A percentile compares a stretch with the other conserved stretches of the same genome.
phyloP scores from a whole-genome alignment of 257 asterid species.

The Sherardia arvensis region DNA sequence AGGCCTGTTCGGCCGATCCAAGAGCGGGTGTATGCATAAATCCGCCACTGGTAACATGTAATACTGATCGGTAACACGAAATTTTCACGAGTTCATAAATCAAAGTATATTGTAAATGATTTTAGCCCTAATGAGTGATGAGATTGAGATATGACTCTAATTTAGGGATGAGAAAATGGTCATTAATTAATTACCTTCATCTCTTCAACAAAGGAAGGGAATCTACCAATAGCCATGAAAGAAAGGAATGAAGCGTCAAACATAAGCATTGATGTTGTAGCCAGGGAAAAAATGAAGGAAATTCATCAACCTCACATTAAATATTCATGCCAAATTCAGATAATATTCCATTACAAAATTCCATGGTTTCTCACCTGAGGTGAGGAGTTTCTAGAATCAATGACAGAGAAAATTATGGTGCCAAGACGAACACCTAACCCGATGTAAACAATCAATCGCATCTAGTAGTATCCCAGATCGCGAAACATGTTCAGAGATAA shows the following conservation, averaged over 20 bases:
- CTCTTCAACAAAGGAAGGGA: too few species aligned
- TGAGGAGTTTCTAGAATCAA: slow-evolving; percentile 13
- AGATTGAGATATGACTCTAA: too few species aligned
- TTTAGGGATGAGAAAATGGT: too few species aligned
- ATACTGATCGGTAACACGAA: too few species aligned
- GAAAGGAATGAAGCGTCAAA: slow-evolving; percentile 46
- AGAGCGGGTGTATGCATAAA: too few species aligned
- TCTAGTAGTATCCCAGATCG: slow-evolving; percentile 25
- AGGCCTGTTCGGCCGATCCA: too few species aligned
- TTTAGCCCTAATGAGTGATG: too few species aligned
- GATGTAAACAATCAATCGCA: slow-evolving; percentile 15
- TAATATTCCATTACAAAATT: neutral
- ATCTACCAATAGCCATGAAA: slow-evolving; percentile 47
- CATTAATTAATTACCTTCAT: slow-evolving; percentile 34
- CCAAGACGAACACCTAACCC: slow-evolving; percentile 14
- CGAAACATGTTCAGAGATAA: slow-evolving; percentile 26
- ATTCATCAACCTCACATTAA: neutral
- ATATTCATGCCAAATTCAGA: neutral
- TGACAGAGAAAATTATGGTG: slow-evolving; percentile 13
- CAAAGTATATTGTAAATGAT: too few species aligned
- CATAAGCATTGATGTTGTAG: slow-evolving; percentile 25
- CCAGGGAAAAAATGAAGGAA: slow-evolving; percentile 19
- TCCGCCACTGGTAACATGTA: too few species aligned
- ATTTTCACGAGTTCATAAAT: too few species aligned
- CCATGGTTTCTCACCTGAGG: slow-evolving; percentile 9